Evolutionary conservation across 768 basidiomycete genomes (phyloP), one percentile per base, ranked within the genome.

Genomic region (Gymnopilus junonius): DNA sequence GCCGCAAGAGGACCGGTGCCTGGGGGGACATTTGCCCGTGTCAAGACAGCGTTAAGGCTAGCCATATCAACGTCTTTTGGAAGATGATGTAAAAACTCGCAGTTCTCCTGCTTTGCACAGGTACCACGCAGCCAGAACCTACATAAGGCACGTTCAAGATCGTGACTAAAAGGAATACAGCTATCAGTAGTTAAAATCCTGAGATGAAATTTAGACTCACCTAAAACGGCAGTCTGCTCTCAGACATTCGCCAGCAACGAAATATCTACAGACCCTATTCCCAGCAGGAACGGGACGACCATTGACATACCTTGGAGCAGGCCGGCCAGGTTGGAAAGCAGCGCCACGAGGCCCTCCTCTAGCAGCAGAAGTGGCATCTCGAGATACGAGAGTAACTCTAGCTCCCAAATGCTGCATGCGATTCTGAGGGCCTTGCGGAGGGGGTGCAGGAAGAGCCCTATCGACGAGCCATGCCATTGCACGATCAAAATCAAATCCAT

Each of bases 61-160:
- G 87, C 75, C 37, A 94, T 83, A 71, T 97, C 95, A 40, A 92
- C 89, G 66, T 95, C 91, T 67, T 92, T 89, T 6, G 94, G 94
- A 4, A 96, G 80, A 73, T 93, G 92, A 72, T 97, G 96, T 72
- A 97, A 77, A 77, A 99, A 99, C 77, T 98, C 97, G 86, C 96
- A 99, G 66, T 85, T 87, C 61, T 97, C 95, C 58, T 95, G 93
- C 75, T 99, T 99, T 31, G 96, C 94, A 72, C 97, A 99, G 46
- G 95, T 95, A 5, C 97, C 97, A 55, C 96, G 87, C 31, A 99
- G 84, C 97, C 97, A 99, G 81, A 99, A 99, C 35, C 97, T 91
- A 78, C 93, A 95, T 21, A 98, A 75, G 1, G 96, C 96, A 42
- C 96, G 87, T 75, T 98, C 96, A 3, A 97, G 85, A 71, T 98